Base-by-base conservation (phyloP, 2,329 filamentous ascomycete genomes). In the Coniella lustricola region DNA sequence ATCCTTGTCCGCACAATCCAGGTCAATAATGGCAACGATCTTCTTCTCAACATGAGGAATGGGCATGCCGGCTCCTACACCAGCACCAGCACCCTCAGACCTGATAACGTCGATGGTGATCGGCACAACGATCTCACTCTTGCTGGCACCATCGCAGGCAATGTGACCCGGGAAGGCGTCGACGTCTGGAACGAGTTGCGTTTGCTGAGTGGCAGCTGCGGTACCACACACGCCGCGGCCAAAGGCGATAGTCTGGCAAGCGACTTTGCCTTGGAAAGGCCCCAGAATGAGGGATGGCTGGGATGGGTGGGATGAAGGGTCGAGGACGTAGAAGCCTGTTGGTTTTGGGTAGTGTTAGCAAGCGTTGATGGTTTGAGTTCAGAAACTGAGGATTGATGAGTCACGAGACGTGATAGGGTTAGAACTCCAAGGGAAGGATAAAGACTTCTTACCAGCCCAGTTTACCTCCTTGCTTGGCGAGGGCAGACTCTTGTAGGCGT, bases 121-220 rank as follows among this genome's bases (percentile, higher is more conserved):
- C 2, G 87, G 87, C 42, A 91, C 87, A 16, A 93, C 87, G 62
- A 93, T 83, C 70, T 93, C 87, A 62, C 87, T 90, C 67, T 72
- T 78, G 59, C 80, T 87, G 49, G 80, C 83, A 3, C 79, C 77
- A 64, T 93, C 87, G 62, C 87, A 91, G 9, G 87, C 86, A 60
- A 93, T 90, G 62, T 91, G 87, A 2, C 85, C 87, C 0, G 85
- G 84, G 59, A 91, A 91, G 44, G 68, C 60, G 37, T 87, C 82
- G 7, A 93, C 86, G 62, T 93, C 82, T 12, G 71, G 67, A 0
- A 85, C 76, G 7, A 90, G 63, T 66, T 87, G 84, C 10, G 86
- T 90, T 51, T 67, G 61, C 38, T 67, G 66, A 3, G 70, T 75
- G 20, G 73, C 61, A 1, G 85, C 87, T 0, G 86, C 85, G 7